Percentiles rank a stretch among this genome's conserved stretches.
Conservation (phyloP, 257 asterid genomes). For the Hygrophila difformis region DNA sequence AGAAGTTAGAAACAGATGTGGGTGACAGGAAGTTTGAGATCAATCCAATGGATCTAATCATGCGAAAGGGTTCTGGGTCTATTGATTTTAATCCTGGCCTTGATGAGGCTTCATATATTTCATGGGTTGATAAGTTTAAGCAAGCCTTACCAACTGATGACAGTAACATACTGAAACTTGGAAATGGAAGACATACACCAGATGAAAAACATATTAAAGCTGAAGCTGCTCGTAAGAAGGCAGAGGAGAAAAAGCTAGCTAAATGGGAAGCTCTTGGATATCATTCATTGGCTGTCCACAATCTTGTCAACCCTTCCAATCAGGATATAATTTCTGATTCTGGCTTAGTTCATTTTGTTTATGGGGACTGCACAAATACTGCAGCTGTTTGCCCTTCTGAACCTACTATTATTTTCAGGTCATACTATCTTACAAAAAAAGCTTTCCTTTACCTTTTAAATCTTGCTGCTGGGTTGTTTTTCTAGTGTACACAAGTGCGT, state of each 20-base stretch:
- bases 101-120: conserved; percentile 71
- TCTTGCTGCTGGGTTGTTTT: conserved; percentile 2
- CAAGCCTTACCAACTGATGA: conserved; percentile 35
- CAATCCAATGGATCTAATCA: conserved; percentile 34
- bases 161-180: conserved; percentile 26
- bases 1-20: conserved; percentile 26
- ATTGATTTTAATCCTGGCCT: conserved; percentile 44
- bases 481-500: background rate
- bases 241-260: conserved; percentile 60
- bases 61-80: conserved; percentile 32
- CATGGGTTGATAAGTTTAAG: conserved; percentile 89
- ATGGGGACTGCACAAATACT: conserved; percentile 92
- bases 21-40: conserved; percentile 58
- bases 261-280: conserved; percentile 91
- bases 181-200: conserved; percentile 33
- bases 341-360: conserved; percentile 69
- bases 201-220: conserved; percentile 55
- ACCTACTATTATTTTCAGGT: conserved; percentile 77
- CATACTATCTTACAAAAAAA: background rate
- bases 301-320: conserved; percentile 38
- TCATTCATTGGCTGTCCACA: conserved; percentile 51
- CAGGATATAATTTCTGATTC: conserved; percentile 46
- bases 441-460: background rate
- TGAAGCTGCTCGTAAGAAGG: conserved; percentile 64
- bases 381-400: conserved; percentile 48